Evolutionary conservation across 1,139 yeast genomes (phyloP).

Genomic region (Yamadazyma songkhlaensis): DNA sequence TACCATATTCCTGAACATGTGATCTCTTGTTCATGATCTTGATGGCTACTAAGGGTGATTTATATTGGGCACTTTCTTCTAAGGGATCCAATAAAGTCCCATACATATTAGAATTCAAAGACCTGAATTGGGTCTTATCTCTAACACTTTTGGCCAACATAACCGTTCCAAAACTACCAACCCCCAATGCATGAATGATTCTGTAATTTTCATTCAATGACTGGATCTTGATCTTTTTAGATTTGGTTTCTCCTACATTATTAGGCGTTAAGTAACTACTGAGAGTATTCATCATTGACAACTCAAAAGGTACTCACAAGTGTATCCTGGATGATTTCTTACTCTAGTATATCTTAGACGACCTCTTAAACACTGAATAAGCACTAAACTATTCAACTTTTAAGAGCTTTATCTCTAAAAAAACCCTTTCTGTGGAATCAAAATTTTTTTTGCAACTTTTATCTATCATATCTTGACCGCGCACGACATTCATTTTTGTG

Average conservation of each 20-base stretch:
- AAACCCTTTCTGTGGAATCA: not conserved
- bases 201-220: slow-evolving; percentile 46
- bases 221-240: slow-evolving; percentile 31
- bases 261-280: too few species aligned
- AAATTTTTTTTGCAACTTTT: not conserved
- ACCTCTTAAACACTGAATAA: too few species aligned
- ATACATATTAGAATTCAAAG: slow-evolving; percentile 12
- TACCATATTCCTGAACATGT: slow-evolving; percentile 53
- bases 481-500: not conserved
- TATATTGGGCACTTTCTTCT: slow-evolving; percentile 20
- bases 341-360: too few species aligned
- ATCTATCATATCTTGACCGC: not conserved
- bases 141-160: slow-evolving; percentile 49
- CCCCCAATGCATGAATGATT: slow-evolving; percentile 56
- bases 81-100: slow-evolving; percentile 55
- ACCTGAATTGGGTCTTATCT: slow-evolving; percentile 13
- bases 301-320: too few species aligned
- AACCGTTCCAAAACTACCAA: slow-evolving; percentile 79
- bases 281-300: too few species aligned
- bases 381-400: too few species aligned
- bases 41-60: slow-evolving; percentile 66
- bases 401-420: too few species aligned
- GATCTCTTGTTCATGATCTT: slow-evolving; percentile 69
- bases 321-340: too few species aligned
- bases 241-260: not conserved